Base-by-base conservation (phyloP, 208 protist species). In the Leishmania martiniquensis region DNA sequence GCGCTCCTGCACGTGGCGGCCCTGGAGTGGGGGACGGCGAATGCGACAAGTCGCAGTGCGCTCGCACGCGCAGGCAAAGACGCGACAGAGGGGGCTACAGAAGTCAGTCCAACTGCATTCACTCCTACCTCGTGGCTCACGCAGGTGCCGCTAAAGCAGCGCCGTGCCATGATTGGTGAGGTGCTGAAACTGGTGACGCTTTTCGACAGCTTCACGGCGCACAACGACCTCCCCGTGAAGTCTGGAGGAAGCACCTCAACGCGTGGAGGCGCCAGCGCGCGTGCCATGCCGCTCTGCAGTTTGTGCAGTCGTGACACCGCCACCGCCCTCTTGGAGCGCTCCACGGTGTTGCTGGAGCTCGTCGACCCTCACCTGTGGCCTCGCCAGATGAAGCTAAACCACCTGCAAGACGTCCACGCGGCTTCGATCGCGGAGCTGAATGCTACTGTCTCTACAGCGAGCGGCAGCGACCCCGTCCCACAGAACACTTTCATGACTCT, bases 181-280 rank as follows among this genome's bases (percentile, higher is more conserved):
- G 75, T 91, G 69, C 52, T 89, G 49, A 89, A 90, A 78, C 84
- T 96, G 20, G 76, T 96, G 49, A 71, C 75, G 25, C 82, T 95
- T 63, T 91, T 83, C 84, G 93, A 96, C 76, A 93, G 89, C 80
- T 93, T 92, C 75, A 80, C 78, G 22, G 93, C 90, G 0, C 93
- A 96, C 81, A 95, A 86, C 80, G 93, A 96, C 52, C 86, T 83
- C 39, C 85, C 87, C 4, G 71, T 96, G 39, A 81, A 92, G 77
- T 76, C 69, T 1, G 66, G 57, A 20, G 80, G 71, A 25, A 84
- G 77, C 72, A 84, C 93, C 42, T 93, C 86, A 54, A 88, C 76
- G n/a, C 82, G 89, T 15, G 87, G 87, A 37, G 62, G 77, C 5
- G 57, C 70, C 57, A 79, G 59, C 47, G 74, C 76, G 4, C 75